These are phyloP conservation scores for Glonium stellatum DNA, from an alignment of 495 filamentous ascomycete species.

Conservation along the genomic window DNA sequence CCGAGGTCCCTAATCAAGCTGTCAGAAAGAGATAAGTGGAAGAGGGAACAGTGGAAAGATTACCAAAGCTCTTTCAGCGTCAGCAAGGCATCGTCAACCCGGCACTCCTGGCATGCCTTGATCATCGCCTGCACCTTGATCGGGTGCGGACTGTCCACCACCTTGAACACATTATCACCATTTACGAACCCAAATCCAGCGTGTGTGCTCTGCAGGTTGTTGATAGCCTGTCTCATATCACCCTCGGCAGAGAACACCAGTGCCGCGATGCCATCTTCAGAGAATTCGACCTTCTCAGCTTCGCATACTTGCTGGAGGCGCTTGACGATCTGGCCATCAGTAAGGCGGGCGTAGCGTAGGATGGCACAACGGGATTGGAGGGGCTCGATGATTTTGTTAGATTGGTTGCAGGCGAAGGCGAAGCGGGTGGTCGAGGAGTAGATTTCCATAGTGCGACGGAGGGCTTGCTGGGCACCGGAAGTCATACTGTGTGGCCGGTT, in stretches of 20 bases:
- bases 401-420: constrained; percentile 97
- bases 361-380: constrained; percentile 95
- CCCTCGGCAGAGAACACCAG: constrained; percentile 96
- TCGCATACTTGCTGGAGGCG: constrained; percentile 85
- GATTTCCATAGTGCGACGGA: constrained; percentile 97
- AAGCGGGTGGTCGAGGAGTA: constrained; percentile 95
- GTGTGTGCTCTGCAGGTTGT: constrained; percentile 90
- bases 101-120: constrained; percentile 89
- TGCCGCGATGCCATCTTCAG: constrained; percentile 89
- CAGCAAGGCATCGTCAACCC: constrained; percentile 80
- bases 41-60: no score
- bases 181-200: constrained; percentile 97
- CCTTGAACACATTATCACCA: constrained; percentile 96
- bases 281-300: constrained; percentile 68
- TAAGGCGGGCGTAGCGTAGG: constrained; percentile 85
- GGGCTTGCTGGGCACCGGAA: constrained; percentile 87
- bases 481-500: constrained; percentile 59
- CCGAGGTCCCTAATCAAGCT: constrained; percentile 51
- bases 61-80: constrained; percentile 82
- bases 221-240: constrained; percentile 98
- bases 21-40: no score
- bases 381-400: constrained; percentile 99
- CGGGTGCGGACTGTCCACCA: constrained; percentile 93
- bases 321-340: constrained; percentile 85
- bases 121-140: constrained; percentile 98